These are phyloP conservation scores for Axilococcus clingmanii DNA, from an alignment of 139 green algal species.

Conservation along the genomic window DNA sequence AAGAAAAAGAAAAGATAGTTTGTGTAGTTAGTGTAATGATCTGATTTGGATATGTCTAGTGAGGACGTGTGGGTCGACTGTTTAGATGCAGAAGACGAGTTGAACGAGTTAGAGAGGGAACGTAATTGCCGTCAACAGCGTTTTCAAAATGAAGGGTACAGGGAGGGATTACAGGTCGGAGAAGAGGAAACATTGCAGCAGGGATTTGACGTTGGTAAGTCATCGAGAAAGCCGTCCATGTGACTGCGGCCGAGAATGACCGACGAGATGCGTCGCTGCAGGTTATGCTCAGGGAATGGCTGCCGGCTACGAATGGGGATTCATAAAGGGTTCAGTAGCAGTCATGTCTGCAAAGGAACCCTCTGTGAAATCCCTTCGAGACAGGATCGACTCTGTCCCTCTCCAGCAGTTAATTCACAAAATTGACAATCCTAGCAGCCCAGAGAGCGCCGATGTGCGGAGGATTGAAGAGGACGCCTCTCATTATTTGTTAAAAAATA, in stretches of 20 bases:
- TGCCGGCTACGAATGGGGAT: slow-evolving; percentile 17
- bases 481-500: no score
- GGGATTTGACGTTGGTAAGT: slow-evolving; percentile 21
- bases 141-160: slow-evolving; percentile 14
- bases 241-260: not conserved
- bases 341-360: no score
- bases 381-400: no score
- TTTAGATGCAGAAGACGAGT: not conserved
- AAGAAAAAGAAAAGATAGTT: slow-evolving; percentile 7
- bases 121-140: no score
- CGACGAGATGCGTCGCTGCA: not conserved
- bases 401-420: no score
- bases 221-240: not conserved
- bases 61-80: no score
- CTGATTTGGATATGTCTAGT: not conserved
- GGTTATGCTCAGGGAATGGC: slow-evolving; percentile 13
- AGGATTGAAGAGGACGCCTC: no score
- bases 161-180: slow-evolving; percentile 23
- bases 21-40: not conserved
- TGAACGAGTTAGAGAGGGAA: not conserved
- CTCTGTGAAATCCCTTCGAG: no score
- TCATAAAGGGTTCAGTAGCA: slow-evolving; percentile 4
- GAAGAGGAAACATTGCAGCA: slow-evolving; percentile 26
- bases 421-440: no score
- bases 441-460: no score